Evolutionary conservation across 2,329 filamentous ascomycete species (phyloP), one percentile per base, ranked within the genome.

Genomic region (Tetracladium maxilliforme): DNA sequence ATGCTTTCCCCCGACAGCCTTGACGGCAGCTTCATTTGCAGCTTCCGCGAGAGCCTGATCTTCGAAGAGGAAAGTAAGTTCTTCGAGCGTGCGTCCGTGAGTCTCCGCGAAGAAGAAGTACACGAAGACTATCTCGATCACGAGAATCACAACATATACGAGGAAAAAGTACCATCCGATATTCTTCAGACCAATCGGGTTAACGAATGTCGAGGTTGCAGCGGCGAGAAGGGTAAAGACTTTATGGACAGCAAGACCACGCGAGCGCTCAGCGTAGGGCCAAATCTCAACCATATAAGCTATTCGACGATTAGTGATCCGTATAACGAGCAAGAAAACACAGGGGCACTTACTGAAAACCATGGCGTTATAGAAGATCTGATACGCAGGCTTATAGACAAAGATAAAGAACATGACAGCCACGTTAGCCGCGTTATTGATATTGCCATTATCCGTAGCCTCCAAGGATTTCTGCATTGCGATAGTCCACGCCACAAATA

Each of bases 351-450:
- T 42, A 62, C 58, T 73, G 44, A 73, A 73, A 1, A 67, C 71
- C 27, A 77, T 50, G 10, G 70, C 65, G 39, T 75, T 76, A 43
- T 73, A 71, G n/a, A 68, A 70, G 24, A 75, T 56, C 36, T 74
- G 74, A 42, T 75, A 76, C 31, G 51, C 54, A 4, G 68, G 64
- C 7, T 56, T 58, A 42, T 71, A 75, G 4, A 56, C 50, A 33
- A 70, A 74, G 35, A 67, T 69, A 45, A 70, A 74, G 44, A 73
- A 61, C 16, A 72, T 37, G 19, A 54, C 44, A 6, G 49, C 37
- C 5, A 38, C 31, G 5, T 31, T 30, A 7, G 39, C 34, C 11
- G 25, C 22, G 15, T 27, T 28, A 11, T 37, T 38, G 3, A 21
- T 21, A 7, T 43, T 43, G 14, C 35, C 30, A 13, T 43, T 41